Evolutionary conservation across 2,329 filamentous ascomycete genomes (phyloP).

Genomic region (Lasiodiplodia citricola): DNA sequence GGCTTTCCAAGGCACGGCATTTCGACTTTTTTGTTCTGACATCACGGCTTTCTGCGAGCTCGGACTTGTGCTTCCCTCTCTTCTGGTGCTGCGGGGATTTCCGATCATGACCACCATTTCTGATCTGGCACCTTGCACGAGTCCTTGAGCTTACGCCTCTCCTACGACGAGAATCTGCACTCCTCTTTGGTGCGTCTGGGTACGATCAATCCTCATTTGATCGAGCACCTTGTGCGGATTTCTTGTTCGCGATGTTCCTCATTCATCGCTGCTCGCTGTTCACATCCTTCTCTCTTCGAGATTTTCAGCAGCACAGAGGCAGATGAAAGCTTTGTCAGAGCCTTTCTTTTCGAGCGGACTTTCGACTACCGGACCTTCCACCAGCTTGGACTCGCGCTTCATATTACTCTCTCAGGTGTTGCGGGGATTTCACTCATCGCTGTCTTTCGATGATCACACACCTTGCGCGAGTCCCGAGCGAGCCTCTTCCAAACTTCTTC

Average conservation of each 20-base stretch:
- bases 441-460: neutral
- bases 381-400: neutral
- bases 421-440: neutral
- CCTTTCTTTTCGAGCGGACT: neutral
- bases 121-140: neutral
- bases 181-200: neutral
- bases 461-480: neutral
- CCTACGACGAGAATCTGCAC: neutral
- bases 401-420: neutral
- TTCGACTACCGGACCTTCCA: neutral
- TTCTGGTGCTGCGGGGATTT: neutral
- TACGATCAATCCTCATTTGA: neutral
- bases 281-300: neutral
- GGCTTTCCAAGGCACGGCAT: neutral
- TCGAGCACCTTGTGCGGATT: neutral
- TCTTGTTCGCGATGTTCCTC: neutral
- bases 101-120: neutral
- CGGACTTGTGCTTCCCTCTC: neutral
- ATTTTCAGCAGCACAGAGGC: neutral
- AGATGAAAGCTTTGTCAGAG: neutral
- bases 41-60: neutral
- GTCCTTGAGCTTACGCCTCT: neutral
- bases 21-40: neutral
- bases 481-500: neutral
- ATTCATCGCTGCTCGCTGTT: neutral